Base-by-base conservation (phyloP, 805 yeast species). In the Trichomonascus vanleenenianus region DNA sequence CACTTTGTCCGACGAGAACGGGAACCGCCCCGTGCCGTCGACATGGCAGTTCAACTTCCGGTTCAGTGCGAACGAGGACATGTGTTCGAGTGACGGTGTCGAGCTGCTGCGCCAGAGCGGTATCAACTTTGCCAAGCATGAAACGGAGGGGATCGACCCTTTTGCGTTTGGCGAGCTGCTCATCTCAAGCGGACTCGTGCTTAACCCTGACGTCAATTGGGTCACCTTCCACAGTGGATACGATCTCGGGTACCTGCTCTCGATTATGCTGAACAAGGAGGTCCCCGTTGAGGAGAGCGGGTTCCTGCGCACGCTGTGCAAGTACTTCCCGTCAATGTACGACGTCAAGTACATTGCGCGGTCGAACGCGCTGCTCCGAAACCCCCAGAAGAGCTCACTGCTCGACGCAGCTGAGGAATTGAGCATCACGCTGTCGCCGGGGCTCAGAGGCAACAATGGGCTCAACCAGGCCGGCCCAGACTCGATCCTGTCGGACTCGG, bases 1-100 rank as follows among this genome's bases (percentile, higher is more conserved):
- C 36, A 80, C 94, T 0, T 64, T 87, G 19, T 71, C 85, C 46
- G 93, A 84, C 60, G 70, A 71, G 38, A 72, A 71, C 44, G 93
- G 91, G 11, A 78, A 75, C 48, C 78, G 77, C 47, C 89, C 89
- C 2, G 83, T 79, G 52, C 76, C 81, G 30, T 76, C 83, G 3
- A 86, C 96, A n/a, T 93, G 97, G 96, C 97, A 91, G 62, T 89
- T 93, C 68, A 93, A 93, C 64, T 88, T 93, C 68, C 72, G 75
- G 53, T 93, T 88, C 64, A 89, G 85, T 63, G 66, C 85, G 32
- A 71, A 75, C 33, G 50, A 51, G 16, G 93, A 87, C 59, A 91
- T 93, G 96, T 85, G 79, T 53, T 83, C 91, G 18, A 79, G 79
- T 45, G 97, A 89, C 56, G 85, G 91, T 15, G 72, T 88, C 45